Evolutionary conservation across 768 basidiomycete genomes (phyloP).

Genomic region (Kwoniella europaea): DNA sequence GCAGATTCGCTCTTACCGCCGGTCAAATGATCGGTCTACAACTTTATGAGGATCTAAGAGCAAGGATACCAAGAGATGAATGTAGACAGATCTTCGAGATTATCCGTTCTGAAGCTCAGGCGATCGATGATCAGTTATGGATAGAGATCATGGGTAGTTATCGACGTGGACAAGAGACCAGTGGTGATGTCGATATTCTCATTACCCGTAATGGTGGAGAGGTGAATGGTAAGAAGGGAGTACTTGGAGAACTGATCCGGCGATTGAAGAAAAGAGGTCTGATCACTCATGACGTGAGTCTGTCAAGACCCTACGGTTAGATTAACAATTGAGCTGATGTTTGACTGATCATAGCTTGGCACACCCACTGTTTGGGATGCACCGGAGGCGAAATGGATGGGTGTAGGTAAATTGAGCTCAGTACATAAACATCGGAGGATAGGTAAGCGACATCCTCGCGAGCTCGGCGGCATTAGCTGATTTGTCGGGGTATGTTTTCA

Average conservation of each 20-base stretch:
- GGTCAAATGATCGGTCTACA: constrained; percentile 48
- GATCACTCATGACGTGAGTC: constrained; percentile 69
- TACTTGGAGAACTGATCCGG: constrained; percentile 68
- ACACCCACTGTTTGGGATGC: constrained; percentile 70
- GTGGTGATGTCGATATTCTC: constrained; percentile 90
- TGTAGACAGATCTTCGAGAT: constrained; percentile 73
- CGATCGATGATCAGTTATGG: constrained; percentile 71
- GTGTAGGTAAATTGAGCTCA: constrained; percentile 68
- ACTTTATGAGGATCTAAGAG: constrained; percentile 72
- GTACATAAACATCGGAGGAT: constrained; percentile 70
- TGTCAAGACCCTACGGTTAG: background rate
- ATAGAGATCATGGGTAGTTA: constrained; percentile 93
- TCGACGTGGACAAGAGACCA: constrained; percentile 78
- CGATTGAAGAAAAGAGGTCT: constrained; percentile 67
- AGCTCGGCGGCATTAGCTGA: background rate
- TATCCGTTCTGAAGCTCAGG: constrained; percentile 73
- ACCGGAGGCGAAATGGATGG: constrained; percentile 79
- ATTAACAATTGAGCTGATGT: background rate
- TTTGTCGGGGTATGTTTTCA: constrained; percentile 21
- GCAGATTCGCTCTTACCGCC: constrained; percentile 15
- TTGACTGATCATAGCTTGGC: constrained; percentile 62
- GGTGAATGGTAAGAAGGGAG: constrained; percentile 73
- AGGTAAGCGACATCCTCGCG: constrained; percentile 54
- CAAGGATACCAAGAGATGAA: constrained; percentile 82
- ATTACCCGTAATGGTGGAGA: constrained; percentile 75